phyloP scores from a whole-genome alignment of 768 basidiomycete genomes.

The Leccinum sublutescens region DNA sequence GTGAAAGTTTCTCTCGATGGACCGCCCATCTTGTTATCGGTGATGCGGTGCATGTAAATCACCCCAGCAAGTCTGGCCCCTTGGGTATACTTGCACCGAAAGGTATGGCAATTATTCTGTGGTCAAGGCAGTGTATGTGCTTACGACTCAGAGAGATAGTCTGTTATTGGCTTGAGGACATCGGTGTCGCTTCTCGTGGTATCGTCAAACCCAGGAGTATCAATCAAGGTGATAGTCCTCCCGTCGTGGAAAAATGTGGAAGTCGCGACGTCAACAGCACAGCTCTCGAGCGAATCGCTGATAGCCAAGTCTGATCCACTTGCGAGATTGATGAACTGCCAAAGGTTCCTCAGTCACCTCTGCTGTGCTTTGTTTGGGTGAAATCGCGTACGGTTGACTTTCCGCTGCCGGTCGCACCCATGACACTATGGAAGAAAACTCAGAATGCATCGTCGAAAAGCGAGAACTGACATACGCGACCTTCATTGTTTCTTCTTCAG shows the following conservation, averaged over 20 bases:
- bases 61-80: constrained; percentile 36
- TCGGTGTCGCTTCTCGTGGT: constrained; percentile 46
- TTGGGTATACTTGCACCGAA: constrained; percentile 25
- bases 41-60: constrained; percentile 53
- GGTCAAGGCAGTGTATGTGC: not conserved
- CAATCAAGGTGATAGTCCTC: constrained; percentile 44
- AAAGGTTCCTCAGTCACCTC: not conserved
- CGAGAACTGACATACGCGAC: constrained; percentile 16
- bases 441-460: not conserved
- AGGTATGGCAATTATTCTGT: not conserved
- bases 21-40: constrained; percentile 48
- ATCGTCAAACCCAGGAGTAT: constrained; percentile 64
- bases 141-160: constrained; percentile 27
- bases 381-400: constrained; percentile 22
- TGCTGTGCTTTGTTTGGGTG: not conserved
- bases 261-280: constrained; percentile 28
- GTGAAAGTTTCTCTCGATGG: constrained; percentile 47
- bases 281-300: constrained; percentile 27
- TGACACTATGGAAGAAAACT: constrained; percentile 14
- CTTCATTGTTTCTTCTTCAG: constrained; percentile 11
- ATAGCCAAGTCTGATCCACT: constrained; percentile 19
- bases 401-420: constrained; percentile 26
- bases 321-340: constrained; percentile 22
- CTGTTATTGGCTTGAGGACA: constrained; percentile 45
- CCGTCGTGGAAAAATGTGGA: constrained; percentile 44